These are phyloP conservation scores for Ramularia endophylla DNA, from an alignment of 2,329 filamentous ascomycete genomes.

Conservation along the genomic window DNA sequence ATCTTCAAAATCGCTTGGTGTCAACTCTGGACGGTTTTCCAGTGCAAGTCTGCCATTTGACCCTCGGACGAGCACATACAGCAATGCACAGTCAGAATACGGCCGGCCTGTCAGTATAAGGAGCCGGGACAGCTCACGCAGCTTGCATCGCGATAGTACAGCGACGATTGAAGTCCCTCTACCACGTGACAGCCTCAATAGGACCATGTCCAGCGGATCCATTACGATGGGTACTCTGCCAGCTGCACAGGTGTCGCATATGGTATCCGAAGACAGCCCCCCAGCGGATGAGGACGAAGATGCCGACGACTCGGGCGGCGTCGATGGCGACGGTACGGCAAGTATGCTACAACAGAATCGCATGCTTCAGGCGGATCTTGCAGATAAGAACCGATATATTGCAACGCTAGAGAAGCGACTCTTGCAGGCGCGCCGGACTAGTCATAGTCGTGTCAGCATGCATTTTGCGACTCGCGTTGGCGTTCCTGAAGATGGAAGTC, in stretches of 20 bases:
- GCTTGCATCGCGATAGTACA: conserved; percentile 21
- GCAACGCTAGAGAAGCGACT: conserved; percentile 86
- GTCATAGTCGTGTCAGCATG: conserved; percentile 78
- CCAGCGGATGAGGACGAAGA: conserved; percentile 40
- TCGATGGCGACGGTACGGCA: conserved; percentile 76
- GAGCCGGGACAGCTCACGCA: conserved; percentile 22
- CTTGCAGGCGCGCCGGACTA: conserved; percentile 81
- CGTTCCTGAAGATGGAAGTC: conserved; percentile 62
- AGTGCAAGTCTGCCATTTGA: conserved; percentile 38
- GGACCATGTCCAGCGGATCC: conserved; percentile 26
- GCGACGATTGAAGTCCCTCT: conserved; percentile 28
- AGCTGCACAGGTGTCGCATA: conserved; percentile 23
- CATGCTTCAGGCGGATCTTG: conserved; percentile 87
- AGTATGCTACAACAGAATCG: conserved; percentile 78
- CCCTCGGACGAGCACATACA: conserved; percentile 31
- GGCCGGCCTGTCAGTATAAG: conserved; percentile 27
- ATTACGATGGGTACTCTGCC: conserved; percentile 28
- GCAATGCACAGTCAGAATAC: conserved; percentile 30
- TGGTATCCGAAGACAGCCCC: conserved; percentile 27
- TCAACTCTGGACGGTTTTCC: conserved; percentile 69
- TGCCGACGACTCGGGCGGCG: conserved; percentile 50
- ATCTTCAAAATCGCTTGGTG: conserved; percentile 90
- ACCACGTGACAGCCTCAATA: conserved; percentile 19
- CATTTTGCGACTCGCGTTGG: conserved; percentile 51
- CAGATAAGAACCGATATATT: conserved; percentile 97